Evolutionary conservation across 192 early-diverging fungal genomes (phyloP), one percentile per base, ranked within the genome.

Genomic region (Backusella liffmaniae): DNA sequence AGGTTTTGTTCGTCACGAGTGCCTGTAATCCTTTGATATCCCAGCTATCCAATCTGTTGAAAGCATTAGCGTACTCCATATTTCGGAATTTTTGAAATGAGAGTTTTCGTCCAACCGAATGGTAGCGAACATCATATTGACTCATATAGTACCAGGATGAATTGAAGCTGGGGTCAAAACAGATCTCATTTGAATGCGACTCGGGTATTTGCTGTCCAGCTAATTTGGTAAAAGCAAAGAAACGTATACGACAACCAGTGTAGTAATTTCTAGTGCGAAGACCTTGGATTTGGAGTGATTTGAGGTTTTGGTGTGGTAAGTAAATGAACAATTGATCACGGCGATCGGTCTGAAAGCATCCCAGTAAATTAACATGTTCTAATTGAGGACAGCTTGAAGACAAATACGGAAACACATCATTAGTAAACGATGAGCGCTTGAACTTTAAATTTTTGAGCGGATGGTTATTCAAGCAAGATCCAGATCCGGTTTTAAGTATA

Each of bases 141-240:
- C 23, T 71, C 70, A 71, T 71, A 49, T 71, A 71, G 26, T 71
- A 71, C 70, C 70, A 71, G 12, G 23, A 30, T 29, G 56, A 29
- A 62, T 29, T 62, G 26, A 29, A 62, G 18, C 56, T 62, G 56
- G 56, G 56, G 21, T 71, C 70, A 49, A 16, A 42, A 30, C 41
- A 15, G 2, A 23, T 26, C 3, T 29, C 29, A 46, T 39, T 71
- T 13, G 10, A 30, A 44, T 30, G 21, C 3, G 70, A 32, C 9
- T 62, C 56, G 23, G 23, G 23, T 62, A 62, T 26, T 26, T 62
- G 56, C 29, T 62, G 56, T 29, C 26, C 56, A 62, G 10, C 29
- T 10, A 62, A 62, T 62, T 62, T 23, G 12, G 56, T 62, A 30
- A 62, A 13, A 62, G 56, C 56, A 26, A 71, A 71, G 29, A 49